Base-by-base conservation (phyloP, 1,284 basidiomycete species). In the Meripilus lineatus region DNA sequence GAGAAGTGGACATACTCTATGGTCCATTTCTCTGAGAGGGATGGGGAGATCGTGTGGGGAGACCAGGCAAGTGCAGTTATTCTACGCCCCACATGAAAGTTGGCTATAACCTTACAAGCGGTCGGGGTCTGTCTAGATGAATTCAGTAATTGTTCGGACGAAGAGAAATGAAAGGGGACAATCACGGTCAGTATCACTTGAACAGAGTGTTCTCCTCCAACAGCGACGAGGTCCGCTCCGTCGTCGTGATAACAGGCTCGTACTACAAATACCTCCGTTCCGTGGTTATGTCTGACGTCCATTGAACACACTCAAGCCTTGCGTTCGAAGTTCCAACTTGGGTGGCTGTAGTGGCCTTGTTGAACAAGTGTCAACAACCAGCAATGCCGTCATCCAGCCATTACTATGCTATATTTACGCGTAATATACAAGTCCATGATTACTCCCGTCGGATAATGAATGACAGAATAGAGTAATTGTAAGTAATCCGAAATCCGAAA, bases 11-110 rank as follows among this genome's bases (percentile, higher is more conserved):
- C 79, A 53, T 51, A 88, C 87, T 89, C 82, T 33, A 89, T 67
- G 40, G 71, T 58, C 86, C 87, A 89, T 33, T 74, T 67, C 46
- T 84, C 78, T 39, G 72, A 72, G 14, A 65, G 64, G 4, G 77
- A 72, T 2, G 87, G 83, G 3, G 87, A 88, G 8, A 78, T 66
- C 11, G 82, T 70, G 23, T 70, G 68, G 32, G 84, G 70, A 3
- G 87, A 89, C 81, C 85, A 90, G 4, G 86, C 83, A n/a, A 90
- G 59, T 3, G 87, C 77, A 5, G 84, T 86, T 34, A 84, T 71
- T 40, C 77, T 72, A 4, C 74, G 68, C n/a, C 87, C 87, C 26
- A 89, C 64, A 58, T 84, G 75, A 55, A 89, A 89, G 21, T 77
- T 79, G 34, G 86, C 85, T 52, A 90, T 55, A 25, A 65, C 63